phyloP scores from a whole-genome alignment of 768 basidiomycete genomes.

The Megacollybia marginata region DNA sequence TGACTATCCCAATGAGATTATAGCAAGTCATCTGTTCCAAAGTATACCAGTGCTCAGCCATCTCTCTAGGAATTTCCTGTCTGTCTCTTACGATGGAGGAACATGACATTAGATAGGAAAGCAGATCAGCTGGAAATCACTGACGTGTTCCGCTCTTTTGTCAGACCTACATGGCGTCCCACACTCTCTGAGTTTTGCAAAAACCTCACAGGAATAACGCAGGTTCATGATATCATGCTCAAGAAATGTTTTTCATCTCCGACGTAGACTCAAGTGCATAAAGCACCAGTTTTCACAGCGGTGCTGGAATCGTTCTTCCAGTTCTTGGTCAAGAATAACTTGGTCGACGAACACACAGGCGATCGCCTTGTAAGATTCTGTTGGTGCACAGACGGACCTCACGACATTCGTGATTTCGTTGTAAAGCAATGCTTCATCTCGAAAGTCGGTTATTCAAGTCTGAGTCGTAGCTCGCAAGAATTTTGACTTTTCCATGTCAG shows the following conservation, averaged over 20 bases:
- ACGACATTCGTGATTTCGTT: slow-evolving; percentile 77
- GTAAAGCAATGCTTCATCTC: slow-evolving; percentile 90
- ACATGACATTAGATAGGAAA: slow-evolving; percentile 41
- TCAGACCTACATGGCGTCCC: slow-evolving; percentile 83
- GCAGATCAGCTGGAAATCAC: slow-evolving; percentile 59
- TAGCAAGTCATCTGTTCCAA: slow-evolving; percentile 40
- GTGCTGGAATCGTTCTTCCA: slow-evolving; percentile 55
- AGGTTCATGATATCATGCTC: slow-evolving; percentile 40
- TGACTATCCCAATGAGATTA: slow-evolving; percentile 92
- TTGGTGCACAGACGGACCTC: slow-evolving; percentile 84
- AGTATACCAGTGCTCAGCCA: neutral
- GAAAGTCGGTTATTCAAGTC: slow-evolving; percentile 36
- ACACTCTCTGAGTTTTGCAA: slow-evolving; percentile 79
- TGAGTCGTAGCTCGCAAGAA: neutral
- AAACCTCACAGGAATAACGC: slow-evolving; percentile 83
- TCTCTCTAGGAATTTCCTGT: slow-evolving; percentile 83
- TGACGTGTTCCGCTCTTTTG: slow-evolving; percentile 83
- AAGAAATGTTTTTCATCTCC: neutral
- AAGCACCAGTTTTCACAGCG: slow-evolving; percentile 66
- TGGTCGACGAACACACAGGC: slow-evolving; percentile 56
- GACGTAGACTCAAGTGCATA: slow-evolving; percentile 55
- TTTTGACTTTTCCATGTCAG: slow-evolving; percentile 22
- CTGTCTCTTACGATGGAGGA: slow-evolving; percentile 77
- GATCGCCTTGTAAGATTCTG: slow-evolving; percentile 56
- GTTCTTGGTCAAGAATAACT: slow-evolving; percentile 65